These are phyloP conservation scores for Russula abietina DNA, from an alignment of 768 basidiomycete species.

Conservation along the genomic window DNA sequence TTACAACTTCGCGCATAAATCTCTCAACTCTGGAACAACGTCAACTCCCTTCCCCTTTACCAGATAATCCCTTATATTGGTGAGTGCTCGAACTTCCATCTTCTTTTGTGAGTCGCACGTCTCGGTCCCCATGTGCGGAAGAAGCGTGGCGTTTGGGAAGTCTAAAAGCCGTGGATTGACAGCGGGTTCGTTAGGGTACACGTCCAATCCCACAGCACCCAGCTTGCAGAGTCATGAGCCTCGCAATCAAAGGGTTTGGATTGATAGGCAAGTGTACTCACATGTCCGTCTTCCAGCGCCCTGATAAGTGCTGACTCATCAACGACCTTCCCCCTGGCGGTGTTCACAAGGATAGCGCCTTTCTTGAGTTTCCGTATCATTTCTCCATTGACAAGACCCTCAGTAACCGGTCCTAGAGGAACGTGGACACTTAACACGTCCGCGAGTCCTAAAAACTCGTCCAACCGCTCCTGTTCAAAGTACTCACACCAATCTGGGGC, in stretches of 20 bases:
- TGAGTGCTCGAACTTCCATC: conserved; percentile 84
- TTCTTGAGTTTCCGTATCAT: conserved; percentile 74
- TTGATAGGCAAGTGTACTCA: conserved; percentile 37
- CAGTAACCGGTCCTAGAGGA: conserved; percentile 69
- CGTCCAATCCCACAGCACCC: conserved; percentile 75
- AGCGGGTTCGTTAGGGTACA: conserved; percentile 78
- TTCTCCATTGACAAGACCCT: conserved; percentile 64
- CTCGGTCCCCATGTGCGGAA: conserved; percentile 94
- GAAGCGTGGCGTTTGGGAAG: conserved; percentile 77
- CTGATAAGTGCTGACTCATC: conserved; percentile 83
- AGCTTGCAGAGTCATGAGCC: conserved; percentile 41
- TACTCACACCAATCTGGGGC: conserved; percentile 76
- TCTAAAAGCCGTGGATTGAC: conserved; percentile 73
- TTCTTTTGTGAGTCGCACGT: conserved; percentile 71
- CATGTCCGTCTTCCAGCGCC: conserved; percentile 83
- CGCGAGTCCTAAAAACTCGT: conserved; percentile 57
- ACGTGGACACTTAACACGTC: conserved; percentile 87
- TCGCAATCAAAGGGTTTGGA: neutral
- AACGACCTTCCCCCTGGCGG: conserved; percentile 85
- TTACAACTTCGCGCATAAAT: conserved; percentile 19
- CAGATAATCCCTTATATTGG: conserved; percentile 69
- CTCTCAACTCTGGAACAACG: conserved; percentile 51
- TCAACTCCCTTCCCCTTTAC: conserved; percentile 58
- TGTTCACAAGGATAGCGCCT: conserved; percentile 76
- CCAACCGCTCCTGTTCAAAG: conserved; percentile 50